phyloP scores from a whole-genome alignment of 1,284 basidiomycete genomes.

The Mycena citricolor region DNA sequence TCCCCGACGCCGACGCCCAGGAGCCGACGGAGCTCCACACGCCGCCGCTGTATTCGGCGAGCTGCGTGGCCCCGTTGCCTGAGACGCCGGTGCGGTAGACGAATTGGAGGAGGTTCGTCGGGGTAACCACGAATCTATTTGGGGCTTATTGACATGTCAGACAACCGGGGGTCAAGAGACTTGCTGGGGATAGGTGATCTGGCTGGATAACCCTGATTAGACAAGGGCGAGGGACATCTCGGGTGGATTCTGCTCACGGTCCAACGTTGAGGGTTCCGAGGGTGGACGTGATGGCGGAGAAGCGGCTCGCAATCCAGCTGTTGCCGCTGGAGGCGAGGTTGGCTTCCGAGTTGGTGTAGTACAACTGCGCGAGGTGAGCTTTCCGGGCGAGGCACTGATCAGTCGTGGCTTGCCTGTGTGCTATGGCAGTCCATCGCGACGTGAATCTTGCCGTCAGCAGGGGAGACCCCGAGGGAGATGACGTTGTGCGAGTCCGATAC shows the following conservation, averaged over 20 bases:
- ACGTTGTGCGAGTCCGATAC: constrained; percentile 43
- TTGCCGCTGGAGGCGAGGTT: constrained; percentile 38
- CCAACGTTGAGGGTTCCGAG: constrained; percentile 40
- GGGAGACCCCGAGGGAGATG: constrained; percentile 41
- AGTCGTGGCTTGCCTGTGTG: constrained; percentile 34
- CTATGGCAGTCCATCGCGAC: constrained; percentile 46
- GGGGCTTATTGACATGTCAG: neutral
- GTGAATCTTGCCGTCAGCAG: constrained; percentile 42
- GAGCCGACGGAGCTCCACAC: constrained; percentile 42
- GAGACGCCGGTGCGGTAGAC: constrained; percentile 45
- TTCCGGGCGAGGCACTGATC: no score
- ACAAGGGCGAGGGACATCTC: neutral
- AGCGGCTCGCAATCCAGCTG: constrained; percentile 40
- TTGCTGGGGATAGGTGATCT: constrained; percentile 41
- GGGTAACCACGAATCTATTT: constrained; percentile 40
- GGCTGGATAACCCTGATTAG: constrained; percentile 25
- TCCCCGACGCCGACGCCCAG: constrained; percentile 42
- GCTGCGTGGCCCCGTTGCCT: constrained; percentile 43
- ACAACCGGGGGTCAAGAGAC: neutral
- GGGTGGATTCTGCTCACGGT: constrained; percentile 30
- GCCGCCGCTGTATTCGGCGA: constrained; percentile 41
- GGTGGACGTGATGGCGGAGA: constrained; percentile 38
- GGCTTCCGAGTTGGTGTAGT: constrained; percentile 40
- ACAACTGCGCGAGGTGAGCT: constrained; percentile 25
- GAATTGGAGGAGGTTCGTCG: constrained; percentile 43